Conservation (phyloP, 148 eudicot species). For the Camellia lanceoleosa region DNA sequence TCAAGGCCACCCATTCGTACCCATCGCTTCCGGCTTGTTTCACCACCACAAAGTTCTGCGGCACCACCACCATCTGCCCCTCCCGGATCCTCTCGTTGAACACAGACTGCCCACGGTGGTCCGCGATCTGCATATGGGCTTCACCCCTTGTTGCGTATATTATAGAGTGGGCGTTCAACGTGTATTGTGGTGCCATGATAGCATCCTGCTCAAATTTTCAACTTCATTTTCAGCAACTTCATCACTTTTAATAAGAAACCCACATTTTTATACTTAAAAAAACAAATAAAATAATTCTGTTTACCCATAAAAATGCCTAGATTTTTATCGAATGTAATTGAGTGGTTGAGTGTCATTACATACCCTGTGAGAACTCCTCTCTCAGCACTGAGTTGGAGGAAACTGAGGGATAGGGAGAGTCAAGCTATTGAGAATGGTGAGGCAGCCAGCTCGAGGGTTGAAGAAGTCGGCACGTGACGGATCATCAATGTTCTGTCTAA, state of each 20-base stretch:
- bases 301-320: too few species aligned
- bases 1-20: constrained; percentile 69
- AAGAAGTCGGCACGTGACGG: constrained; percentile 60
- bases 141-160: constrained; percentile 51
- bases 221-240: too few species aligned
- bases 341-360: background rate
- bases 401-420: constrained; percentile 61
- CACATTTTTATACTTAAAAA: too few species aligned
- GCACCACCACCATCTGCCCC: constrained; percentile 70
- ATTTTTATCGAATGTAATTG: too few species aligned
- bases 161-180: constrained; percentile 51
- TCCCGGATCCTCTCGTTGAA: constrained; percentile 50
- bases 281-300: too few species aligned
- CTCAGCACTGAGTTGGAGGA: constrained; percentile 61
- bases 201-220: constrained; percentile 39
- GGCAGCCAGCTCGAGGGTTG: constrained; percentile 65
- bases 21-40: constrained; percentile 64
- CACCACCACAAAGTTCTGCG: constrained; percentile 61
- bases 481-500: constrained; percentile 46
- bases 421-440: constrained; percentile 47
- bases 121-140: constrained; percentile 57
- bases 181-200: constrained; percentile 60
- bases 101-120: constrained; percentile 51
- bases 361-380: constrained; percentile 74
- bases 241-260: too few species aligned